Evolutionary conservation across 1,284 basidiomycete species (phyloP), one percentile per base, ranked within the genome.

Genomic region (Porphyrellus sp.): DNA sequence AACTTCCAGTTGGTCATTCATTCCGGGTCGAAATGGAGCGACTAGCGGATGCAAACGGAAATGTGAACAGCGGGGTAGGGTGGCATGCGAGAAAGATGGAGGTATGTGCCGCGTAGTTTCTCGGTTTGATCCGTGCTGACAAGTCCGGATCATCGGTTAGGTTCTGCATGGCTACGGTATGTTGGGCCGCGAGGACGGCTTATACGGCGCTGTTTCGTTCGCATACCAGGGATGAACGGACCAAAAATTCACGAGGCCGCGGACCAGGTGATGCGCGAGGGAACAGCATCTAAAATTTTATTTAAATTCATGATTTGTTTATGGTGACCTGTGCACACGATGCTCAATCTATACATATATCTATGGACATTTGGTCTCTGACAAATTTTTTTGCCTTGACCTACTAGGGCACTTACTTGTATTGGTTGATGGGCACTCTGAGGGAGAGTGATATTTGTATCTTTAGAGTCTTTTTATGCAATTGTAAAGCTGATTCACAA

Each of bases 11-110:
- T 20, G 77, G 69, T 5, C 90, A 93, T 68, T 82, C 84, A 2
- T 81, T 86, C 64, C 76, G 90, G 47, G 67, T 68, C 30, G 87
- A 86, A 66, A 75, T 93, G 64, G 82, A 86, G 60, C 75, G 77
- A 38, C 73, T 96, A n/a, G 84, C 90, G 13, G 79, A 86, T 57
- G 85, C 87, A 12, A 91, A 92, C 59, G 93, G 93, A 1, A 91
- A 93, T 62, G 94, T 97, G 4, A 87, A 80, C 62, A 92, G 89
- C 63, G 89, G 87, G 5, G 82, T 94, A 2, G 96, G 96, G 0
- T 99, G 96, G 95, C 93, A 98, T 72, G 85, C 90, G 31, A 76
- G 93, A 48, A 99, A 99, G 76, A 95, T 98, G 93, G 95, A 98
- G 81, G 91, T 97, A 49, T 52, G 83, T 72, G 2, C 3, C 11